phyloP scores from a whole-genome alignment of 805 yeast genomes.

The Ogataea pini region DNA sequence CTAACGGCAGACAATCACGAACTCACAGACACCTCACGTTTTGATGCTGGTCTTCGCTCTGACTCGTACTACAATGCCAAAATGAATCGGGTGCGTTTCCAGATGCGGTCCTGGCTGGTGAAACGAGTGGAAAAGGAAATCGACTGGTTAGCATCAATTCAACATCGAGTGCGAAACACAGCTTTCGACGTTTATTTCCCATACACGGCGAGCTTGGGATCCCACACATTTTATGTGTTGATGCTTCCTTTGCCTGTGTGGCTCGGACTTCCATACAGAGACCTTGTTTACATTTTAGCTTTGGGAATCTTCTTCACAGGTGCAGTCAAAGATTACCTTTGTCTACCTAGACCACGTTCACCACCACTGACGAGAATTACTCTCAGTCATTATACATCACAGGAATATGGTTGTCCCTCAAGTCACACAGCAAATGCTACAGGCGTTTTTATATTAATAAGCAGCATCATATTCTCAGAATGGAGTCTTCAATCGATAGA shows the following conservation, averaged over 20 bases:
- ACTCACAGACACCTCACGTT: constrained; percentile 26
- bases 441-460: constrained; percentile 62
- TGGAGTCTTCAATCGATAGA: constrained; percentile 18
- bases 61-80: constrained; percentile 61
- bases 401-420: constrained; percentile 94
- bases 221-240: constrained; percentile 90
- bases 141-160: constrained; percentile 55
- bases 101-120: constrained; percentile 52
- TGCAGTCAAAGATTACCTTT: constrained; percentile 74
- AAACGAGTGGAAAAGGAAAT: constrained; percentile 69
- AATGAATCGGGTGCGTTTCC: constrained; percentile 57
- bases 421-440: constrained; percentile 96
- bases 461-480: constrained; percentile 18
- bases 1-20: constrained; percentile 13
- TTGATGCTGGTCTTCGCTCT: constrained; percentile 77
- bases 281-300: constrained; percentile 59
- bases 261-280: constrained; percentile 72
- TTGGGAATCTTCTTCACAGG: constrained; percentile 76
- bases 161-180: constrained; percentile 48
- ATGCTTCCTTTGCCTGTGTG: constrained; percentile 84
- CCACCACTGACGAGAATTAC: constrained; percentile 93
- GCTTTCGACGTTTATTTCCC: constrained; percentile 74
- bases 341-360: constrained; percentile 88
- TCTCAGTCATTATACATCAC: constrained; percentile 84
- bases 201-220: constrained; percentile 84